A percentile compares a stretch with the other conserved stretches of the same genome.
Conservation (phyloP, 2,329 filamentous ascomycete genomes). For the Ophiostoma himal-ulmi region DNA sequence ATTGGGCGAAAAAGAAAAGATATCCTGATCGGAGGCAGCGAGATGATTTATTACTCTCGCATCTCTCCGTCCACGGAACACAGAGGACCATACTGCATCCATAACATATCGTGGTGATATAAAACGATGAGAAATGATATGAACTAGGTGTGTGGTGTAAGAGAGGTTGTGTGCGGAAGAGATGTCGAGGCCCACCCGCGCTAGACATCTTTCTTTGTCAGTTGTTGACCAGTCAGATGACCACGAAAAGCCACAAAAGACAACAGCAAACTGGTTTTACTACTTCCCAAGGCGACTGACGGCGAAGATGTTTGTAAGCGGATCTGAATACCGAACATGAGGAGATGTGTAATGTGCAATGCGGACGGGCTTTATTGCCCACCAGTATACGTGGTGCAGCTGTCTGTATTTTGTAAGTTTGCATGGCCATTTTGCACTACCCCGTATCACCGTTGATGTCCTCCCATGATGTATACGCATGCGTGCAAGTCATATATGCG, state of each 20-base stretch:
- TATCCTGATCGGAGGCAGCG: background rate
- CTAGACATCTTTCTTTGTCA: background rate
- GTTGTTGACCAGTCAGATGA: background rate
- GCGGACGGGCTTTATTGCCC: slow-evolving; percentile 1
- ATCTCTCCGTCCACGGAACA: background rate
- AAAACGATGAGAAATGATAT: background rate
- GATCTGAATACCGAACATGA: background rate
- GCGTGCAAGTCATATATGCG: background rate
- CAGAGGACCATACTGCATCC: background rate
- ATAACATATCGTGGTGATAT: background rate
- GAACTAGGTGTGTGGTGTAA: background rate
- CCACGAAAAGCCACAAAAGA: background rate
- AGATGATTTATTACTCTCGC: background rate
- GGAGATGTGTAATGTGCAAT: slow-evolving; percentile 1
- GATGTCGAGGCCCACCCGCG: background rate
- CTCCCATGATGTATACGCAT: background rate
- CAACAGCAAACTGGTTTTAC: background rate
- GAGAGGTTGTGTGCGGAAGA: background rate
- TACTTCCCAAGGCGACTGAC: background rate
- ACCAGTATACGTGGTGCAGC: background rate
- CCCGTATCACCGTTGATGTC: background rate
- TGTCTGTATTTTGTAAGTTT: background rate
- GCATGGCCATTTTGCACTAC: background rate
- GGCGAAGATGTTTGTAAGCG: background rate
- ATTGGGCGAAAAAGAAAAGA: background rate